These are phyloP conservation scores for Boletus rufocinnamomeus DNA, from an alignment of 768 basidiomycete genomes.

Conservation along the genomic window DNA sequence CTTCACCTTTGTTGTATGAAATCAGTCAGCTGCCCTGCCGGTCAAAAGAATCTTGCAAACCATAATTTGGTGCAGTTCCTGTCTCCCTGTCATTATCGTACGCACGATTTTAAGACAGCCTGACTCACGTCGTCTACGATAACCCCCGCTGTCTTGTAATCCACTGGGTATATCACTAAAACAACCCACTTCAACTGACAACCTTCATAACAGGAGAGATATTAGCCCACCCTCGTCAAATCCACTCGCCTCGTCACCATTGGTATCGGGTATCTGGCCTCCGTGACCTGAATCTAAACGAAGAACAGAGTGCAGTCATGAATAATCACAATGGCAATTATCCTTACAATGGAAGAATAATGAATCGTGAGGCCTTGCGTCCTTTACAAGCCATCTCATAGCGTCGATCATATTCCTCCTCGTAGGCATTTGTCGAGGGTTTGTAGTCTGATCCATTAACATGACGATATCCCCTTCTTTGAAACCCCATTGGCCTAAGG, in stretches of 20 bases:
- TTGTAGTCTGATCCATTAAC: slow-evolving; percentile 49
- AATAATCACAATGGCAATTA: background rate
- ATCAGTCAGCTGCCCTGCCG: background rate
- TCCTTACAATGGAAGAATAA: slow-evolving; percentile 71
- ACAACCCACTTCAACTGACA: background rate
- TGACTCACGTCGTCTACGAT: slow-evolving; percentile 74
- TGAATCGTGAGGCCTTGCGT: slow-evolving; percentile 69
- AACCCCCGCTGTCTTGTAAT: slow-evolving; percentile 72
- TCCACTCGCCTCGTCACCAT: slow-evolving; percentile 81
- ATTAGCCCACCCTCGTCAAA: slow-evolving; percentile 67
- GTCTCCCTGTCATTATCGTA: background rate
- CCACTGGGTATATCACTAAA: slow-evolving; percentile 84
- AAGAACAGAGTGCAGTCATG: background rate
- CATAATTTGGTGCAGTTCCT: slow-evolving; percentile 48
- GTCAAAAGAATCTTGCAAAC: slow-evolving; percentile 20
- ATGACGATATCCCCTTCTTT: slow-evolving; percentile 57
- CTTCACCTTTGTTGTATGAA: slow-evolving; percentile 37
- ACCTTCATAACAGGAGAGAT: background rate
- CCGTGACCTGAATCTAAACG: slow-evolving; percentile 89
- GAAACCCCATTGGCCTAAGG: slow-evolving; percentile 47
- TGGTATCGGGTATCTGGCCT: slow-evolving; percentile 78
- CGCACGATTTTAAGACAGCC: background rate
- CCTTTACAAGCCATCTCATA: slow-evolving; percentile 67
- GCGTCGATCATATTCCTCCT: slow-evolving; percentile 56
- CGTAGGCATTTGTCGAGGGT: slow-evolving; percentile 50